phyloP scores from a whole-genome alignment of 768 basidiomycete species.

The Thelephora aurantiotincta region DNA sequence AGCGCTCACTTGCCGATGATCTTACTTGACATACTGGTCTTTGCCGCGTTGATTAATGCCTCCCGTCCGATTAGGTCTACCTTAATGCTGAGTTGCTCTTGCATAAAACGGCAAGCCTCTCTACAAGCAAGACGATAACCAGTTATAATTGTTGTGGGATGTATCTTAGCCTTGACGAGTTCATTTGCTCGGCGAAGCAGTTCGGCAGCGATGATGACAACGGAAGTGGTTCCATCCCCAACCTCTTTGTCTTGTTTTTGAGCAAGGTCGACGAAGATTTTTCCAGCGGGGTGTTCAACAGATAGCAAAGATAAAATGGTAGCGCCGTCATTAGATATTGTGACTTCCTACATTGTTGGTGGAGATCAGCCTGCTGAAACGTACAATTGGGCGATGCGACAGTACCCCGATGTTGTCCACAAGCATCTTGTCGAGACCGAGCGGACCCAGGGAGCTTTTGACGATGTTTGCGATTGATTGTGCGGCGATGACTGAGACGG shows the following conservation, averaged over 20 bases:
- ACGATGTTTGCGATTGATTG: constrained; percentile 95
- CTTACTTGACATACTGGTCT: constrained; percentile 98
- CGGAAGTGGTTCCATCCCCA: constrained; percentile 97
- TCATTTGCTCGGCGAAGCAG: constrained; percentile 93
- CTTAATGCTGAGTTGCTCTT: constrained; percentile 91
- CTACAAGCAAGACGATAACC: constrained; percentile 94
- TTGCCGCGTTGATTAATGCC: constrained; percentile 88
- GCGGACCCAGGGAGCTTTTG: constrained; percentile 88
- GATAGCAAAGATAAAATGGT: constrained; percentile 92
- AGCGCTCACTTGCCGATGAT: constrained; percentile 86
- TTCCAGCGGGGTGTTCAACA: constrained; percentile 94
- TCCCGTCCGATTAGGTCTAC: constrained; percentile 88
- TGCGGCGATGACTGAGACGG: constrained; percentile 71
- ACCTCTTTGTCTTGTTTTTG: constrained; percentile 99
- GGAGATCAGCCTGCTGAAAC: constrained; percentile 7
- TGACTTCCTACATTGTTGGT: constrained; percentile 63
- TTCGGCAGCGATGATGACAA: constrained; percentile 97
- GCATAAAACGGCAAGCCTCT: constrained; percentile 96
- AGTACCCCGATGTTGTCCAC: constrained; percentile 93
- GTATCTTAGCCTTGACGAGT: constrained; percentile 94
- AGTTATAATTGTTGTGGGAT: constrained; percentile 98
- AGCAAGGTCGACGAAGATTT: constrained; percentile 94
- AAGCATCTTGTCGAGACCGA: constrained; percentile 94
- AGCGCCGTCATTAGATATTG: constrained; percentile 98
- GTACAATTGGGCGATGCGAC: constrained; percentile 1